Conservation (phyloP, 441 rosid genomes). For the Populus hybrid region DNA sequence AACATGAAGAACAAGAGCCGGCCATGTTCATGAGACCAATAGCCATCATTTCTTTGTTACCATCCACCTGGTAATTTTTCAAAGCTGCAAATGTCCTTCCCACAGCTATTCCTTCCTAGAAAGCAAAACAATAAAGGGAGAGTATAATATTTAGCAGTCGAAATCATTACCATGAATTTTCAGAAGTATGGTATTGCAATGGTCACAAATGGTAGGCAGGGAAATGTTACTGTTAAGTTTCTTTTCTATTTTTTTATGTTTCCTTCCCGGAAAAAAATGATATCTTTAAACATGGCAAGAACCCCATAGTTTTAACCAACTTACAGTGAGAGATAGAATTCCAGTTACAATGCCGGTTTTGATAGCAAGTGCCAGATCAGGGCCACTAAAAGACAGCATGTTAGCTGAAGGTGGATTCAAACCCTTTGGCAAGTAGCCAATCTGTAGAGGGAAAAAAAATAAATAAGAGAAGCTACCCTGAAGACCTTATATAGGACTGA, state of each 20-base stretch:
- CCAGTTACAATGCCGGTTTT: slow-evolving; percentile 91
- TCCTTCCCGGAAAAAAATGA: not conserved
- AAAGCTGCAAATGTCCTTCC: slow-evolving; percentile 94
- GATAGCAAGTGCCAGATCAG: slow-evolving; percentile 56
- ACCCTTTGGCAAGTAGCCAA: slow-evolving; percentile 88
- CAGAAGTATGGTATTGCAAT: not conserved
- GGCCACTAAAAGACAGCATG: slow-evolving; percentile 62
- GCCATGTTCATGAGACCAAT: slow-evolving; percentile 94
- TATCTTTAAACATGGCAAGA: not conserved
- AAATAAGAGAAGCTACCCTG: not conserved
- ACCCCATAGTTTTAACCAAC: slow-evolving; percentile 15
- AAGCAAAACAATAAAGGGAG: not conserved
- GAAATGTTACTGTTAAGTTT: not conserved
- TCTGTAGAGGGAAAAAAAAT: slow-evolving; percentile 37
- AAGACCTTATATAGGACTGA: not conserved
- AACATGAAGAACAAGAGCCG: slow-evolving; percentile 92
- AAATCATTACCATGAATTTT: not conserved
- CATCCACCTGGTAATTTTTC: slow-evolving; percentile 88
- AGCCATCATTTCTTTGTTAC: slow-evolving; percentile 99
- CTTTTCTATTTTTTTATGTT: too few relatives aligned
- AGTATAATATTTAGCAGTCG: not conserved
- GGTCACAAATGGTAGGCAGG: not conserved
- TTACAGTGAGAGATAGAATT: slow-evolving; percentile 84
- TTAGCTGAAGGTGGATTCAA: slow-evolving; percentile 89
- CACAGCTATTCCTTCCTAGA: slow-evolving; percentile 93